A percentile compares a stretch with the other conserved stretches of the same genome.
Evolutionary conservation across 2,329 filamentous ascomycete genomes (phyloP).

Genomic region (Alternaria arbusti): DNA sequence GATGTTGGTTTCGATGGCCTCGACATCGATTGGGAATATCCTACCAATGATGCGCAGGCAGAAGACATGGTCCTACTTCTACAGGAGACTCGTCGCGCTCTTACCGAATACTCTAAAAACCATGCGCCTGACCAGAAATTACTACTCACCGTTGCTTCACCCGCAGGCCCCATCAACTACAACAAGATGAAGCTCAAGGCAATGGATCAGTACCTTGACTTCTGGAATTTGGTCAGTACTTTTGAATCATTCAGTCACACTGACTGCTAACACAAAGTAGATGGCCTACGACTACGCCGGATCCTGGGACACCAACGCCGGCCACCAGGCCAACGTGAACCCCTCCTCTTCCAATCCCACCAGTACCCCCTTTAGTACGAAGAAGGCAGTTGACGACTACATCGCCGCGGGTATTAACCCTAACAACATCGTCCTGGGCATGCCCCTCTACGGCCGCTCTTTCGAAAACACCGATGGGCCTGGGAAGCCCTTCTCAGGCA

Average conservation of each 20-base stretch:
- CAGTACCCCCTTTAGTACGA: conserved; percentile 45
- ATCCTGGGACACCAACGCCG: conserved; percentile 42
- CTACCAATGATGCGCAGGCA: conserved; percentile 38
- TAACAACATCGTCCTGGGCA: conserved; percentile 45
- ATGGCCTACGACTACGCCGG: conserved; percentile 83
- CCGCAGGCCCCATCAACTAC: conserved; percentile 54
- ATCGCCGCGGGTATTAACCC: conserved; percentile 38
- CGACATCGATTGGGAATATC: conserved; percentile 50
- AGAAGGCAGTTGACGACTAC: conserved; percentile 42
- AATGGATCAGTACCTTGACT: conserved; percentile 58
- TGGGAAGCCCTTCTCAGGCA: conserved; percentile 38
- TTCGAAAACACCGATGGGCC: conserved; percentile 46
- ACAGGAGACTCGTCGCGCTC: conserved; percentile 37
- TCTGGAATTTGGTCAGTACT: conserved; percentile 57
- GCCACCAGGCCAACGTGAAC: conserved; percentile 43
- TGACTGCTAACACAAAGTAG: background rate
- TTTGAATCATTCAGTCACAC: background rate
- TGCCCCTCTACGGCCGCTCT: conserved; percentile 47
- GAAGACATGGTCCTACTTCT: conserved; percentile 45
- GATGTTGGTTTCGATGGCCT: conserved; percentile 48
- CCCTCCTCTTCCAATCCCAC: conserved; percentile 31
- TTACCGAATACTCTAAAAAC: conserved; percentile 50
- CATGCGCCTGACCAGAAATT: conserved; percentile 51
- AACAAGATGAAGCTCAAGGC: conserved; percentile 50
- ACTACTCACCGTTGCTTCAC: conserved; percentile 55